Base-by-base conservation (phyloP, 2,329 filamentous ascomycete genomes). In the Claviceps capensis region DNA sequence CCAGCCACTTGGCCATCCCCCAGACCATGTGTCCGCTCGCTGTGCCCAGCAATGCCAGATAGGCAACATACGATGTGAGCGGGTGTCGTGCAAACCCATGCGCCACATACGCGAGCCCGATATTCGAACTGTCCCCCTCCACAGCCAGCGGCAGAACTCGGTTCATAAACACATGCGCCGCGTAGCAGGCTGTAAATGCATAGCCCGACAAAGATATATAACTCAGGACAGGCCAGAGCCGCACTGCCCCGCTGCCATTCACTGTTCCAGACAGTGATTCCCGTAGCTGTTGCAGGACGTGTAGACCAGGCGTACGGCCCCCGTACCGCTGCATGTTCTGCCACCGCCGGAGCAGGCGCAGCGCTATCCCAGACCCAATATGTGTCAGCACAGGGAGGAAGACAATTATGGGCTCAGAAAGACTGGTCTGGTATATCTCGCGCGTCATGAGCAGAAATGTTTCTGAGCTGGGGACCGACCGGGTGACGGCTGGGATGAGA, bases 391-490 rank as follows among this genome's bases (percentile, higher is more conserved):
- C 72, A 2, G 91, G 89, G 2, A 88, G 67, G 44, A 77, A 81
- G 54, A 97, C 79, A 55, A 97, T 75, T 19, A 94, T 70, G 3
- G 88, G 87, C 64, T 96, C 90, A 49, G 85, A 76, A 16, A 87
- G 72, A 2, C 84, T 77, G 1, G 88, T 90, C 67, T 96, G 91
- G 72, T 97, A 97, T 66, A 93, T 82, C 48, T 94, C 90, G 55
- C 91, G 82, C 30, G 89, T 90, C 66, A 95, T 86, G 57, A 97
- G 83, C 48, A 97, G 82, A 67, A 89, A 95, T 48, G 82, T 82
- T 64, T 96, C 90, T 54, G 86, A 86, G 50, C 81, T 78, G 8
- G 83, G 72, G 6, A 93, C 79, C 46, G 85, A 88, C 53, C 76
- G 79, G 42, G 86, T 88, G 48, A 83, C 60, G 40, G 93, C 78